These are phyloP conservation scores for Geosmithia putterillii DNA, from an alignment of 2,329 filamentous ascomycete species.

Conservation along the genomic window DNA sequence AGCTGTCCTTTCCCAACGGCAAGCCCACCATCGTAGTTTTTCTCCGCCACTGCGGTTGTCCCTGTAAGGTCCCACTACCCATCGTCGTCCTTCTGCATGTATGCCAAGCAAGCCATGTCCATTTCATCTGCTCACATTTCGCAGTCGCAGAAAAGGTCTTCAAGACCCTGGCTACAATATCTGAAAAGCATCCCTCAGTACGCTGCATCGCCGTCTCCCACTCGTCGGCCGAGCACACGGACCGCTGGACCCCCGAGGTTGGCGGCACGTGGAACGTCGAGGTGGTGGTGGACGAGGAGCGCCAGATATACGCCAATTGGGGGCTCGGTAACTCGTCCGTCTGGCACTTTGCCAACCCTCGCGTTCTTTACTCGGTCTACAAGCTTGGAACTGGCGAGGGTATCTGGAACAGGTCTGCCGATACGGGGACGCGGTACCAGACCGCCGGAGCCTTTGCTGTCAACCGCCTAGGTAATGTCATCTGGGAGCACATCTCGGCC, in stretches of 20 bases:
- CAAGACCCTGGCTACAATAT: slow-evolving; percentile 36
- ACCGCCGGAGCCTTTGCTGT: slow-evolving; percentile 50
- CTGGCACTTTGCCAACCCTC: slow-evolving; percentile 50
- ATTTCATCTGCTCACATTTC: neutral
- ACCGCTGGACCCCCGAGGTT: slow-evolving; percentile 43
- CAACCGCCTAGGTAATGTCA: slow-evolving; percentile 15
- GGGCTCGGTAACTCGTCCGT: slow-evolving; percentile 49
- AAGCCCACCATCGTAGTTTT: slow-evolving; percentile 54
- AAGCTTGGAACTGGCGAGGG: slow-evolving; percentile 47
- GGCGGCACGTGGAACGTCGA: slow-evolving; percentile 44
- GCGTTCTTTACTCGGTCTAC: slow-evolving; percentile 43
- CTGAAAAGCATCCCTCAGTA: slow-evolving; percentile 33
- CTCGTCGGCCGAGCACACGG: slow-evolving; percentile 36
- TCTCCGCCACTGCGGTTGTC: slow-evolving; percentile 62
- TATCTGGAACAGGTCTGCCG: slow-evolving; percentile 46
- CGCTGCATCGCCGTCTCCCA: slow-evolving; percentile 53
- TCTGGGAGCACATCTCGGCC: slow-evolving; percentile 16
- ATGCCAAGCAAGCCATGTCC: neutral
- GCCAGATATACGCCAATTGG: slow-evolving; percentile 51
- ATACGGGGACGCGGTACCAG: slow-evolving; percentile 57
- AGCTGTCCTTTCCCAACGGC: slow-evolving; percentile 37
- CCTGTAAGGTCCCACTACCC: slow-evolving; percentile 36
- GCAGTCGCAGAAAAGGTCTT: slow-evolving; percentile 59
- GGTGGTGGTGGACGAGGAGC: slow-evolving; percentile 46
- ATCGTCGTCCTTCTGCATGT: too few relatives aligned